Base-by-base conservation (phyloP, 176 grass and related monocot species). In the Carex myosuroides region DNA sequence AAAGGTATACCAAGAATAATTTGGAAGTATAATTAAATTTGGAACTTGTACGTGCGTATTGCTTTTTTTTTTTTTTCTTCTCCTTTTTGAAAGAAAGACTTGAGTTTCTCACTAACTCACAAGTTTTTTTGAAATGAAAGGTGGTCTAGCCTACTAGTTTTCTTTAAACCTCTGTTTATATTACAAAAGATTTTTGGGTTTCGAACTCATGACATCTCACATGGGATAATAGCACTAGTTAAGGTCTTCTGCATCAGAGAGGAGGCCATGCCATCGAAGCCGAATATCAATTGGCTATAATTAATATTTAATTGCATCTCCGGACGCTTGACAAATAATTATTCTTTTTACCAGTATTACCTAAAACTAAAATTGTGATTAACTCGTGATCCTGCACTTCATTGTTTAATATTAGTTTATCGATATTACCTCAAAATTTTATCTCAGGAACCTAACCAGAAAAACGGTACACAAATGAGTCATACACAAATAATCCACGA, bases 401-500 rank as follows among this genome's bases (percentile, higher is more conserved):
- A 80, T 17, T 42, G 53, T 42, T 80, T 0, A 39, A 4, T 8
- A 39, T 21, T 44, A 41, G 7, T 13, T 75, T 75, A 53, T 57
- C 17, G 61, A 20, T 60, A 20, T 37, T 37, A 60, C 32, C 57
- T 44, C 1, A 13, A 44, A 6, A 21, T 1, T 1, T 81, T 5
- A 39, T 50, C 56, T 61, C 21, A 6, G 9, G 6, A 81, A 62
- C 16, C 17, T 37, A 60, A 80, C 21, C 29, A 81, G 17, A n/a
- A 80, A 60, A 81, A 81, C 2, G 5, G n/a, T 54, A 81, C 22
- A 55, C 50, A 57, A 56, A 17, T 64, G 58, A 64, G 21, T 22
- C 79, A 81, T 64, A 77, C 39, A 81, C 26, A 39, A 64, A 83
- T 44, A 83, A 63, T 66, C 18, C 41, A 55, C 48, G 42, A 68